Base-by-base conservation (phyloP, 176 grass and related monocot species). In the Urochloa ruziziensis region DNA sequence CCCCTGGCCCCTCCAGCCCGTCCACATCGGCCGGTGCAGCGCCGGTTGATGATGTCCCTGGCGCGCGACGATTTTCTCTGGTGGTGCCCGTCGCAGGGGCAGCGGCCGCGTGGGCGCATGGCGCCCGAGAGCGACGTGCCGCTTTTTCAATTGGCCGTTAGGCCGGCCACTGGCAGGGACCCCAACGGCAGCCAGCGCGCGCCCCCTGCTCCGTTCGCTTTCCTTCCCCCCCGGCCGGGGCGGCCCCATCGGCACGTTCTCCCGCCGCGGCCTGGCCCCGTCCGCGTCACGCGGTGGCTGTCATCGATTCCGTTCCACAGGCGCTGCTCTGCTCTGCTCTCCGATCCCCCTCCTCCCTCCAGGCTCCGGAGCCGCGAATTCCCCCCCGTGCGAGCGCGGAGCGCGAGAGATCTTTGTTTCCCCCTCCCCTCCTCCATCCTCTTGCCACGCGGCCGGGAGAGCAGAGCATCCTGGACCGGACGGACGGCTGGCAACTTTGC, bases 121-220 rank as follows among this genome's bases (percentile, higher is more conserved):
- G 81, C 18, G 48, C 12, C 36, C 24, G 87, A 80, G 30, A 11
- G 76, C 62, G 76, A 85, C 82, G 53, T 75, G 69, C 68, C 58
- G 37, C 29, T 0, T 72, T 83, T 34, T 39, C 49, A 23, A 89
- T 67, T 67, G 87, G 87, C 71, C 81, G 67, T 88, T 66, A 24
- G 47, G 75, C 57, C 59, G 58, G 76, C 59, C 32, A 29, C 36
- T n/a, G 63, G 1, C 1, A 10, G 54, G 42, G 64, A 14, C 46
- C 70, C 43, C 17, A 25, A 57, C 52, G 11, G 36, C 49, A 19
- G 18, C 16, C 48, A 49, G 14, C 47, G 42, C 42, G 40, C 5
- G 42, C 1, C 35, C 52, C 52, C 52, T 4, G 52, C 17, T 23
- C 18, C 17, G 48, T 56, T 37, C 73, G 60, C 5, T 62, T 62